Base-by-base conservation (phyloP, 2,329 filamentous ascomycete species). In the Exutisphaerella laricina region DNA sequence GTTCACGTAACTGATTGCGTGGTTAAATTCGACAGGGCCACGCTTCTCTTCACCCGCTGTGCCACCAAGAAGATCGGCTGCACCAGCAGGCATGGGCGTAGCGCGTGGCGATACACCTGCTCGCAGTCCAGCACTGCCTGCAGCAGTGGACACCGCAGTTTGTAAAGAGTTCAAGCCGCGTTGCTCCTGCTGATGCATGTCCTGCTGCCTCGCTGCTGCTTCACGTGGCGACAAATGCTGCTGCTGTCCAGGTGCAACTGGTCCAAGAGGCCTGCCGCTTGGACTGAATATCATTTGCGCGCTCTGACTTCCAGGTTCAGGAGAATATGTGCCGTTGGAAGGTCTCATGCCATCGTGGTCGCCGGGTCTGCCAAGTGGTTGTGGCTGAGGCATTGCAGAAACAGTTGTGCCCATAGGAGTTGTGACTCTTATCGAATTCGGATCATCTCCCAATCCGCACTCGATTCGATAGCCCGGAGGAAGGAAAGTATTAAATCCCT, bases 1-100 rank as follows among this genome's bases (percentile, higher is more conserved):
- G 64, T 98, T 98, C 41, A 98, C 92, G 60, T 98, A 98, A 64
- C 89, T 97, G 51, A 98, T 98, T 0, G 92, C 92, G 68, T 98
- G 92, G 63, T 98, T 98, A 66, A 98, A 98, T 62, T 98, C 92
- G 13, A 98, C 92, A 1, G 92, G 92, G 0, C 89, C 90, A 43
- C 89, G 80, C 61, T 92, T 94, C 65, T 94, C 89, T 62, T 86
- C 57, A 39, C 72, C 73, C 39, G 63, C 65, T 7, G 35, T 71
- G 34, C 48, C 32, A 79, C 80, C 56, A 16, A 44, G 48, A 20
- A 46, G 50, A 35, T 36, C 44, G 21, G 83, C 86, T 22, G 70
- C 75, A 49, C 77, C 76, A 48, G 79, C 75, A 30, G 71, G 70
- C 45, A 79, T 65, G 14, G 69, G 68, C 33, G 74, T 65, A 13